Conservation (phyloP, 2,329 filamentous ascomycete species). For the Fusarium pseudocircinatum region DNA sequence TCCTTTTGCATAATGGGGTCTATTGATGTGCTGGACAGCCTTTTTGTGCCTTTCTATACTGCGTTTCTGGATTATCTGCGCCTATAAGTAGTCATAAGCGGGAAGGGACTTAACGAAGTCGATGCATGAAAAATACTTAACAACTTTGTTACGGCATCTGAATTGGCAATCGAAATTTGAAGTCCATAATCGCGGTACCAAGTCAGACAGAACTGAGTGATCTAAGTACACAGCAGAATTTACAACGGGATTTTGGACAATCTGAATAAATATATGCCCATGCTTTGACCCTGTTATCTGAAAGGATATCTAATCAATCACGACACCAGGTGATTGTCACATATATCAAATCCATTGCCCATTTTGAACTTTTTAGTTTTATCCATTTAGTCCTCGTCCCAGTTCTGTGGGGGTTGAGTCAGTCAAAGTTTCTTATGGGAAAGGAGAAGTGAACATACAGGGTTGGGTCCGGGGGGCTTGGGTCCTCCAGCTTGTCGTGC, state of each 20-base stretch:
- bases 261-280: conserved; percentile 19
- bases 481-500: conserved; percentile 96
- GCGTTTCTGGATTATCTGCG: conserved; percentile 21
- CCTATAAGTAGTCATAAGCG: conserved; percentile 26
- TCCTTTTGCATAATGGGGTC: conserved; percentile 30
- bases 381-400: conserved; percentile 68
- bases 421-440: conserved; percentile 30
- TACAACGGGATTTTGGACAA: conserved; percentile 3
- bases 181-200: conserved; percentile 7
- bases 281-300: conserved; percentile 24
- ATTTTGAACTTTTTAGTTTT: conserved; percentile 39
- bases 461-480: conserved; percentile 94
- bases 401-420: conserved; percentile 58
- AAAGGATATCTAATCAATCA: conserved; percentile 41
- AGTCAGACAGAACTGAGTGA: not conserved
- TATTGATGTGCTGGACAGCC: conserved; percentile 15
- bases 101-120: conserved; percentile 31
- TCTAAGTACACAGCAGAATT: conserved; percentile 6
- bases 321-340: conserved; percentile 27
- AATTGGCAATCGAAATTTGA: not conserved
- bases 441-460: conserved; percentile 56
- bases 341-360: conserved; percentile 32
- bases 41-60: conserved; percentile 19
- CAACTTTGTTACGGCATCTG: not conserved
- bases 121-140: conserved; percentile 11